These are phyloP conservation scores for Arachis stenosperma DNA, from an alignment of 306 rosid genomes.

Conservation along the genomic window DNA sequence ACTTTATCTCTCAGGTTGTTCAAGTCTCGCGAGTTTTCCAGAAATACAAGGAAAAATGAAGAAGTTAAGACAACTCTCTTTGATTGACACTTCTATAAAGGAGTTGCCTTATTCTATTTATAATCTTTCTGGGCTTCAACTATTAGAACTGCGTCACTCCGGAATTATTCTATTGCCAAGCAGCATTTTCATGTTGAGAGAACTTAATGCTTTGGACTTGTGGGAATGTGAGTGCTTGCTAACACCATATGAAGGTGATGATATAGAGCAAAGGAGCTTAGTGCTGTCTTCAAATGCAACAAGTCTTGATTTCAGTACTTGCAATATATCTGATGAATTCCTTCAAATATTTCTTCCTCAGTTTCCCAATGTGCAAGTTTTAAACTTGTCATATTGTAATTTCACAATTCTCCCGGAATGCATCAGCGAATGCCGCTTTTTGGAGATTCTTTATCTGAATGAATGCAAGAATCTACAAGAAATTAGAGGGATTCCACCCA, in stretches of 20 bases:
- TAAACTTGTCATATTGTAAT: not conserved
- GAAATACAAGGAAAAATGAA: not conserved
- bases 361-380: not conserved
- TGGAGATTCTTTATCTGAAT: not conserved
- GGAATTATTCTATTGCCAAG: not conserved
- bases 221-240: too few relatives aligned
- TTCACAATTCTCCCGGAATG: not conserved
- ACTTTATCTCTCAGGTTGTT: not conserved
- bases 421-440: not conserved
- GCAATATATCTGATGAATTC: not conserved
- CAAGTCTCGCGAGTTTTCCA: not conserved
- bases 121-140: not conserved
- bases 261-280: not conserved
- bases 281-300: not conserved
- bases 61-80: too few relatives aligned
- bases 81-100: too few relatives aligned
- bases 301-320: too few relatives aligned
- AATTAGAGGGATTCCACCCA: slow-evolving; percentile 17
- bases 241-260: too few relatives aligned
- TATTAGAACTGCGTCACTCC: fast-evolving
- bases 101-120: not conserved
- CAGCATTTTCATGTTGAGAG: not conserved
- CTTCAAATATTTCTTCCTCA: not conserved
- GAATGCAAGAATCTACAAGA: not conserved
- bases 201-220: too few relatives aligned